These are phyloP conservation scores for Inonotus hispidus DNA, from an alignment of 1,284 basidiomycete species.

Conservation along the genomic window DNA sequence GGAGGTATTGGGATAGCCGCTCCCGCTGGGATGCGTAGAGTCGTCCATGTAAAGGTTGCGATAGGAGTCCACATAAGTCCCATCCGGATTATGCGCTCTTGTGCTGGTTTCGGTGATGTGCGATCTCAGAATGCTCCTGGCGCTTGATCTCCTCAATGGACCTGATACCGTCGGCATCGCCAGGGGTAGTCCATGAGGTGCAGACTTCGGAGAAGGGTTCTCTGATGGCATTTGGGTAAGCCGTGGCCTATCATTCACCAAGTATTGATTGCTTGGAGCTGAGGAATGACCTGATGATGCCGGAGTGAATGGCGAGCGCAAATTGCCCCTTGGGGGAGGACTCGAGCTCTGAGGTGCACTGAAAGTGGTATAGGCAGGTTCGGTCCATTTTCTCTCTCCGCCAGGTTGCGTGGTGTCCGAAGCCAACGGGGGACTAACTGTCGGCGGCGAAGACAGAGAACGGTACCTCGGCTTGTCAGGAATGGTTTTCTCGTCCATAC, in stretches of 20 bases:
- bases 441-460: background rate
- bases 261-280: background rate
- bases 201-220: background rate
- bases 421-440: background rate
- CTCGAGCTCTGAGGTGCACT: background rate
- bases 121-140: background rate
- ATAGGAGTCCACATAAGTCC: background rate
- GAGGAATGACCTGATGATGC: background rate
- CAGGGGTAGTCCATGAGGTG: background rate
- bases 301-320: background rate
- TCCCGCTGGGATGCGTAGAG: background rate
- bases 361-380: background rate
- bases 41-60: background rate
- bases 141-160: background rate
- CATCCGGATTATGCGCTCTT: background rate
- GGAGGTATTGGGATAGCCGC: background rate
- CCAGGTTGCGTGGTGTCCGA: background rate
- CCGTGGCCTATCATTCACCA: background rate
- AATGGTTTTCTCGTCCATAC: constrained; percentile 2
- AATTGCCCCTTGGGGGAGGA: background rate
- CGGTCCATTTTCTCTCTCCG: background rate
- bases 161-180: background rate
- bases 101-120: background rate
- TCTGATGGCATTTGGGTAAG: background rate
- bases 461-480: background rate